A percentile compares a stretch with the other conserved stretches of the same genome.
These are phyloP conservation scores for Fusarium brevicatenulatum DNA, from an alignment of 2,329 filamentous ascomycete genomes.

Conservation along the genomic window DNA sequence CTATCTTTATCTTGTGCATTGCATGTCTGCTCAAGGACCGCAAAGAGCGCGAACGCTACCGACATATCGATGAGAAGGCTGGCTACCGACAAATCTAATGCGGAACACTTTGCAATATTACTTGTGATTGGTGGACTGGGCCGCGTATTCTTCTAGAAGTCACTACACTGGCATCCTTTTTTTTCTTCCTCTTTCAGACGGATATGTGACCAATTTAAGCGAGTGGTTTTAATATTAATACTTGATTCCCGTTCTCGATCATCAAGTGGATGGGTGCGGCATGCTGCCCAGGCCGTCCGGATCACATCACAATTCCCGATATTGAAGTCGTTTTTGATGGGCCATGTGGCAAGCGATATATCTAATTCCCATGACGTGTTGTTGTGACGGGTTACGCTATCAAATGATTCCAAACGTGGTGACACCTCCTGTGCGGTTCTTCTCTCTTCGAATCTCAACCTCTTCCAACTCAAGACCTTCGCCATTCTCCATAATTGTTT, in stretches of 20 bases:
- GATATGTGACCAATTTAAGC: conserved; percentile 27
- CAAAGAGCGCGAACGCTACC: conserved; percentile 81
- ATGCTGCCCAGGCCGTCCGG: background rate
- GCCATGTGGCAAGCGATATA: background rate
- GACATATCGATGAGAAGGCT: conserved; percentile 83
- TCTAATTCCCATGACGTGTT: conserved; percentile 14
- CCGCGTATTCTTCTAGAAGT: conserved; percentile 7
- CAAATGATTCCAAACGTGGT: conserved; percentile 40
- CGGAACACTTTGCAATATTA: background rate
- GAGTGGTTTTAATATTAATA: conserved; percentile 28
- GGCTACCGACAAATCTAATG: conserved; percentile 61
- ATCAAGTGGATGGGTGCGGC: background rate
- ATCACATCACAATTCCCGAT: background rate
- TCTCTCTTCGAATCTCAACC: conserved; percentile 46
- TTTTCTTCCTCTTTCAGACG: conserved; percentile 13
- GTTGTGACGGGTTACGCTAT: conserved; percentile 14
- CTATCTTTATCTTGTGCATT: conserved; percentile 73
- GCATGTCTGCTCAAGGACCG: conserved; percentile 83
- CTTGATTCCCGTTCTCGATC: conserved; percentile 11
- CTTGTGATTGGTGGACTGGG: conserved; percentile 17
- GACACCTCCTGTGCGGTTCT: conserved; percentile 42
- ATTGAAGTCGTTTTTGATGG: background rate
- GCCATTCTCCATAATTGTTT: conserved; percentile 64
- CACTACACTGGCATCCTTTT: conserved; percentile 8
- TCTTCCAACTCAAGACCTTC: conserved; percentile 51